phyloP scores from a whole-genome alignment of 148 eudicot species.

The Amaranthus hypochondriacus region DNA sequence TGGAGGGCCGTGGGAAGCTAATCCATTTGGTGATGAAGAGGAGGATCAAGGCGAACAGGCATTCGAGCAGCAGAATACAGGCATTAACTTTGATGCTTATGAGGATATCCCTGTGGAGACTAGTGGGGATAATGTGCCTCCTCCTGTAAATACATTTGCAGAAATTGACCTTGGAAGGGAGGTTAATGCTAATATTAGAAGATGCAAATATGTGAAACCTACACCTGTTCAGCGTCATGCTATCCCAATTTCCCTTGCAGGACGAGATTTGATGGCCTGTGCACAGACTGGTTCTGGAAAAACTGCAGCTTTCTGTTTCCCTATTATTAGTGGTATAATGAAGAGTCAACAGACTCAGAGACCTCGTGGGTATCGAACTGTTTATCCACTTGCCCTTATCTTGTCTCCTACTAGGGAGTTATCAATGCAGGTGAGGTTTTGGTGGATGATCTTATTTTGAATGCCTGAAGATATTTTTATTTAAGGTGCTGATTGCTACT shows the following conservation, averaged over 20 bases:
- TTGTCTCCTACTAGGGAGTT: constrained; percentile 85
- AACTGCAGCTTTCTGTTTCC: constrained; percentile 85
- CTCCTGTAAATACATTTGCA: constrained; percentile 56
- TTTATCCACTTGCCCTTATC: constrained; percentile 70
- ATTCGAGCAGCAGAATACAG: constrained; percentile 48
- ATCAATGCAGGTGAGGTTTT: constrained; percentile 59
- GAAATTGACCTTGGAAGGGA: constrained; percentile 80
- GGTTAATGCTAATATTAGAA: constrained; percentile 61
- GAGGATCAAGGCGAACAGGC: constrained; percentile 37
- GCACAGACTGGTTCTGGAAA: constrained; percentile 93
- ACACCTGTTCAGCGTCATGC: constrained; percentile 84
- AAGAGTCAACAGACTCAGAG: constrained; percentile 36
- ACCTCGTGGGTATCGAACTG: constrained; percentile 60
- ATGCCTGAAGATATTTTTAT: background rate
- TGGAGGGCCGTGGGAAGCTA: constrained; percentile 50
- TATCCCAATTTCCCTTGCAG: constrained; percentile 71
- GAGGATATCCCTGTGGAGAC: constrained; percentile 68
- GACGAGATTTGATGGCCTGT: constrained; percentile 82
- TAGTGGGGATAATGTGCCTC: constrained; percentile 54
- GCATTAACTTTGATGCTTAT: constrained; percentile 62
- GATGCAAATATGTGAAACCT: constrained; percentile 88
- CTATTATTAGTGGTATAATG: constrained; percentile 80
- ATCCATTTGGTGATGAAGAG: constrained; percentile 66
- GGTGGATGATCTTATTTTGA: background rate
- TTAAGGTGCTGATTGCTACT: background rate